phyloP scores from a whole-genome alignment of 768 basidiomycete genomes.

The Xerocomellus dryophilus region DNA sequence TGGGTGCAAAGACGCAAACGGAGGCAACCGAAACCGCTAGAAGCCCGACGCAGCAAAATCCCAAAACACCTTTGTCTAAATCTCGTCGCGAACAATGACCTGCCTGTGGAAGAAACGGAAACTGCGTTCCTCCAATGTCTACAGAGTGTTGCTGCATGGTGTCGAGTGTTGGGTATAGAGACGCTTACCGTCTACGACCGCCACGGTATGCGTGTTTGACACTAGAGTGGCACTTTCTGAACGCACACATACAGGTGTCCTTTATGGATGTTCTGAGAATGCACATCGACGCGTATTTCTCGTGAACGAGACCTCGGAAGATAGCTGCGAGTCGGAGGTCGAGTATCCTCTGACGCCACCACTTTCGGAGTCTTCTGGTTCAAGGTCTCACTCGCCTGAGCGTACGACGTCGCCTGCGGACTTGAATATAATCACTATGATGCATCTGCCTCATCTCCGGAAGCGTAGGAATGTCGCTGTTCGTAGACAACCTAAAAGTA shows the following conservation, averaged over 20 bases:
- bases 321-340: slow-evolving; percentile 51
- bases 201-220: slow-evolving; percentile 48
- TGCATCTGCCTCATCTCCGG: slow-evolving; percentile 11
- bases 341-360: slow-evolving; percentile 80
- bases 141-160: slow-evolving; percentile 56
- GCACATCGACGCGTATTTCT: slow-evolving; percentile 40
- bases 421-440: slow-evolving; percentile 21
- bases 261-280: slow-evolving; percentile 39
- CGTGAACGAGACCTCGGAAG: slow-evolving; percentile 21
- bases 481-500: slow-evolving; percentile 24
- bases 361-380: slow-evolving; percentile 65
- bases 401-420: slow-evolving; percentile 4
- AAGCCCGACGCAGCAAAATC: slow-evolving; percentile 49
- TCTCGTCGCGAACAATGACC: slow-evolving; percentile 46
- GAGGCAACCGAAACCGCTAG: slow-evolving; percentile 46
- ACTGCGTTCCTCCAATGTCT: slow-evolving; percentile 51
- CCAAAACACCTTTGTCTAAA: slow-evolving; percentile 68
- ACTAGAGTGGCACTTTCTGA: background rate
- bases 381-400: slow-evolving; percentile 59
- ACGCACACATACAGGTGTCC: slow-evolving; percentile 35
- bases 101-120: slow-evolving; percentile 36
- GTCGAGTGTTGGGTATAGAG: slow-evolving; percentile 55
- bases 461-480: slow-evolving; percentile 28
- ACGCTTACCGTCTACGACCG: slow-evolving; percentile 72
- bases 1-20: slow-evolving; percentile 39